Evolutionary conservation across 352 stramenopile genomes (phyloP), one percentile per base, ranked within the genome.

Genomic region (Peronospora farinosa): DNA sequence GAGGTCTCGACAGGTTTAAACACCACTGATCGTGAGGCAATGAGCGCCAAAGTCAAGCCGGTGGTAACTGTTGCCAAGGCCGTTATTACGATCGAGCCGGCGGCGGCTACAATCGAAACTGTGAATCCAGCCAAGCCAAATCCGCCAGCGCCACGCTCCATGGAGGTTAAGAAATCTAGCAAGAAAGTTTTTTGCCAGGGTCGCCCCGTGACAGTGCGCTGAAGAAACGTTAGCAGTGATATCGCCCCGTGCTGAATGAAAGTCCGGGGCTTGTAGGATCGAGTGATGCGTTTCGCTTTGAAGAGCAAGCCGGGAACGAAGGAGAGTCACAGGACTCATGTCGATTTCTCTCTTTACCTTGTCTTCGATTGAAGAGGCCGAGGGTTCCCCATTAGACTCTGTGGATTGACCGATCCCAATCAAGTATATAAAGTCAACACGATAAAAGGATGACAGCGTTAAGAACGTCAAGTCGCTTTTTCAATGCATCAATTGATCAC

Each of bases 111-210:
- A 19, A 16, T 41, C n/a, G 28, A 35, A 28, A 19, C 33, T 9
- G 32, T 51, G 11, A 16, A 21, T 45, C 16, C 32, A 4, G 8
- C 36, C 16, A 56, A 49, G 27, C 48, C 54, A 15, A 65, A 39
- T 0, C 37, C 32, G n/a, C 63, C 54, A 12, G 21, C 46, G 7
- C 54, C 60, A 7, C 65, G 60, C 11, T 40, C 48, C 16, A 47
- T 66, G 41, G 58, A 58, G 17, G 53, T 78, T 30, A 68, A 69
- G 50, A 72, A 66, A 43, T 72, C 65, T 5, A 67, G 54, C 39
- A 74, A 70, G 19, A 67, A 61, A 37, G 46, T 66, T 21, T 78
- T 78, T 56, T 49, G 60, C 31, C 61, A 75, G 38, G 54, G 68
- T 42, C 51, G 57, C 27, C 40, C 57, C 5, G 56, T 67, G 38